A percentile compares a stretch with the other conserved stretches of the same genome.
Conservation (phyloP, 331 rosid genomes). For the Cydonia oblonga region DNA sequence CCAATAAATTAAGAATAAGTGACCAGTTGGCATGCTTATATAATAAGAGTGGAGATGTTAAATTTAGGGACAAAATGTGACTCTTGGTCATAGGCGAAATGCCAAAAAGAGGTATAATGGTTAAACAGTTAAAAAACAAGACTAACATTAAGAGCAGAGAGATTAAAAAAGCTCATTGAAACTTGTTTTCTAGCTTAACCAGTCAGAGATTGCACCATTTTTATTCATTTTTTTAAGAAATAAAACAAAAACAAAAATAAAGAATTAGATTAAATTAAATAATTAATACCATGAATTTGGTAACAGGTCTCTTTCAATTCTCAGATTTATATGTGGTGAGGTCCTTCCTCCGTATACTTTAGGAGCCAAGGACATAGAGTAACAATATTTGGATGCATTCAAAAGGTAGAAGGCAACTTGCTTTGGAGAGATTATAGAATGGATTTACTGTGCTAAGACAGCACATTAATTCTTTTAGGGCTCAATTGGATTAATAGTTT, state of each 20-base stretch:
- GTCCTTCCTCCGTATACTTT: neutral
- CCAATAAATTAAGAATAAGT: neutral
- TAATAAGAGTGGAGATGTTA: neutral
- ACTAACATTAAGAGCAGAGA: neutral
- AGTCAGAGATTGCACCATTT: slow-evolving; percentile 16
- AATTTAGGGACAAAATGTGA: neutral
- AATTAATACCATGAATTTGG: slow-evolving; percentile 15
- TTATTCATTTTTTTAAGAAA: neutral
- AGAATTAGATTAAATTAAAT: neutral
- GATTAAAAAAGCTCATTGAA: slow-evolving; percentile 4
- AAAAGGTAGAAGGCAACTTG: too few species aligned
- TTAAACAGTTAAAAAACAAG: neutral
- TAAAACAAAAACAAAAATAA: neutral
- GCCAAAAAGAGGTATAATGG: neutral
- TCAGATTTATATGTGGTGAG: neutral
- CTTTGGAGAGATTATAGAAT: too few species aligned
- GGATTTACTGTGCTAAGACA: too few species aligned
- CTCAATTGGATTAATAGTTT: too few species aligned
- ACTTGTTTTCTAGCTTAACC: slow-evolving; percentile 10
- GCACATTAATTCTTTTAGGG: too few species aligned
- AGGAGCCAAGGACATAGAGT: neutral
- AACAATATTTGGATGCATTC: neutral
- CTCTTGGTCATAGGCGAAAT: neutral
- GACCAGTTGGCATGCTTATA: neutral
- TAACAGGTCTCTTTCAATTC: slow-evolving; percentile 35